Evolutionary conservation across 1,284 basidiomycete species (phyloP).

Genomic region (Cutaneotrichosporon dermatis): DNA sequence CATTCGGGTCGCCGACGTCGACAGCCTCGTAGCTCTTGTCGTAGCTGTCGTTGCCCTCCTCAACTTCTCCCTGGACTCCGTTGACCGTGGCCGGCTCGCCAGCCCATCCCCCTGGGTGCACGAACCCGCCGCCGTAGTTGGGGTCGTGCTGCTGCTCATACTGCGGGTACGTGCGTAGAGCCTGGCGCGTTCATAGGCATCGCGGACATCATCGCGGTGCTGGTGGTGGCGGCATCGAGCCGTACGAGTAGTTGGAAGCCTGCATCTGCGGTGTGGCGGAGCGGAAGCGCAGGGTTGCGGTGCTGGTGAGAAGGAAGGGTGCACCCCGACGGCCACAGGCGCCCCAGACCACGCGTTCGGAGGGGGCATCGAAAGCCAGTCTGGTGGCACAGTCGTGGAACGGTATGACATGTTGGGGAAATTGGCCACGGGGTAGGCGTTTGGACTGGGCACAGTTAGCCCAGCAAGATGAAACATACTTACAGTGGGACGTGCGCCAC

Average conservation of each 20-base stretch:
- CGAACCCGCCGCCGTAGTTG: not conserved
- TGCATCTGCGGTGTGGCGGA: slow-evolving; percentile 19
- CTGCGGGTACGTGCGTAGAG: not conserved
- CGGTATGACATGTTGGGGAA: slow-evolving; percentile 18
- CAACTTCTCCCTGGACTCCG: not conserved
- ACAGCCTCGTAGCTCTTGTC: slow-evolving; percentile 3
- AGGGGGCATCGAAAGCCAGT: slow-evolving; percentile 24
- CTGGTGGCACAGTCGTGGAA: slow-evolving; percentile 23
- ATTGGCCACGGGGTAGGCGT: slow-evolving; percentile 7
- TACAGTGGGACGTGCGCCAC: slow-evolving; percentile 7
- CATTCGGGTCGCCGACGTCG: not conserved
- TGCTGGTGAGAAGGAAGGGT: slow-evolving; percentile 16
- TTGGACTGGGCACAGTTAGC: not conserved
- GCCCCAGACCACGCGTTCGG: slow-evolving; percentile 8
- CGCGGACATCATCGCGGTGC: slow-evolving; percentile 3
- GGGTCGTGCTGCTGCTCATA: not conserved
- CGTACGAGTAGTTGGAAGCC: slow-evolving; percentile 11
- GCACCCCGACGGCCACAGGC: not conserved
- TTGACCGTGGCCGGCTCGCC: not conserved
- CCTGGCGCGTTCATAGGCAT: too few species aligned
- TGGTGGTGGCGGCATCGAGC: slow-evolving; percentile 20
- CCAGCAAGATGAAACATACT: too few species aligned
- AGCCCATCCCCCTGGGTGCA: not conserved
- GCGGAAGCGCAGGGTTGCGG: slow-evolving; percentile 20
- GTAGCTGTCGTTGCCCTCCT: not conserved